Evolutionary conservation across 2,329 filamentous ascomycete genomes (phyloP).

Genomic region (Paecilomyces niveus): DNA sequence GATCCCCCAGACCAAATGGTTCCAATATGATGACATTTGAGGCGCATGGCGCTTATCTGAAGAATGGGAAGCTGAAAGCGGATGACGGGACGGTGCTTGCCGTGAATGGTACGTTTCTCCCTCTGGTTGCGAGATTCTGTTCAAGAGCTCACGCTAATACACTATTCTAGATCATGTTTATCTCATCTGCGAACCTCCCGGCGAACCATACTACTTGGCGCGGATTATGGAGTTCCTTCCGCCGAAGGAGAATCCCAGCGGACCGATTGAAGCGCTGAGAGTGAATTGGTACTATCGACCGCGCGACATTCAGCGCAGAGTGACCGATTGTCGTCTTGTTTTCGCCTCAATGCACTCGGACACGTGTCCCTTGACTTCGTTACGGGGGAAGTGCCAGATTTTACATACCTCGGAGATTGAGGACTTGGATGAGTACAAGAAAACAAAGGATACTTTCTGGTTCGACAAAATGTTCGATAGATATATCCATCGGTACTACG

Average conservation of each 20-base stretch:
- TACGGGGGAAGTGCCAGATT: slow-evolving; percentile 91
- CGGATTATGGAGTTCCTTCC: slow-evolving; percentile 98
- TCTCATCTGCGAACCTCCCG: slow-evolving; percentile 92
- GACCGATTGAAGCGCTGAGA: slow-evolving; percentile 75
- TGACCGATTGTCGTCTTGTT: slow-evolving; percentile 81
- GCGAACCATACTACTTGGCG: slow-evolving; percentile 94
- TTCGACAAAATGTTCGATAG: slow-evolving; percentile 96
- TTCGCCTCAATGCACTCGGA: slow-evolving; percentile 99
- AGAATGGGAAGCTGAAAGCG: slow-evolving; percentile 71
- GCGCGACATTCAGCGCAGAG: slow-evolving; percentile 88
- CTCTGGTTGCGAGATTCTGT: slow-evolving; percentile 7
- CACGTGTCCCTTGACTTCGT: slow-evolving; percentile 80
- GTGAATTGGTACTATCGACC: slow-evolving; percentile 99
- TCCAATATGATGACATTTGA: slow-evolving; percentile 89
- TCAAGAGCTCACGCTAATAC: slow-evolving; percentile 10
- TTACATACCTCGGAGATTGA: slow-evolving; percentile 79
- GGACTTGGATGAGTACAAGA: slow-evolving; percentile 76
- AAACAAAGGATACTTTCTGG: slow-evolving; percentile 83
- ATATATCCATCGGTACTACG: slow-evolving; percentile 97
- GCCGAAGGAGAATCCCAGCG: slow-evolving; percentile 62
- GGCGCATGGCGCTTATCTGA: slow-evolving; percentile 59
- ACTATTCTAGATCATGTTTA: slow-evolving; percentile 68
- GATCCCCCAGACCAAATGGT: slow-evolving; percentile 38
- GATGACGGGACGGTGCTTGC: slow-evolving; percentile 82
- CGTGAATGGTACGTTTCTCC: slow-evolving; percentile 67